Conservation (phyloP, 768 basidiomycete species). For the Hericium alpestre region DNA sequence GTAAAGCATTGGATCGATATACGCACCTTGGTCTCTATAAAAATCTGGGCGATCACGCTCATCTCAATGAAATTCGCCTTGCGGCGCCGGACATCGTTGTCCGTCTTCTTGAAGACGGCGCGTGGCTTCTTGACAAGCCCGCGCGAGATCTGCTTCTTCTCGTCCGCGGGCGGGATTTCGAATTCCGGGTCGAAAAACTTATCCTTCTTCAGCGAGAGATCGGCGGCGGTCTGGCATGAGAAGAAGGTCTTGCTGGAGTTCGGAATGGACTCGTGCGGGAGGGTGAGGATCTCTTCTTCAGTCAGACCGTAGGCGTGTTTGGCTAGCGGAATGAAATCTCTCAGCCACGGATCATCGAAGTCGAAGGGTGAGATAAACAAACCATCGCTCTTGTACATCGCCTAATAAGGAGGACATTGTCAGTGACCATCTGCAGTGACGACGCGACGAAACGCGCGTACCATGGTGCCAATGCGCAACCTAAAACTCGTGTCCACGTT, state of each 20-base stretch:
- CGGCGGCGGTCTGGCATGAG: background rate
- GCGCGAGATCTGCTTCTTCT: background rate
- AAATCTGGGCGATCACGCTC: no score
- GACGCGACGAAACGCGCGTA: background rate
- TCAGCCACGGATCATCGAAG: background rate
- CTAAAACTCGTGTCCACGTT: background rate
- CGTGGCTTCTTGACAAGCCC: background rate
- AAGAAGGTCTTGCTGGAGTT: conserved; percentile 1
- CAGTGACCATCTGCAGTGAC: background rate
- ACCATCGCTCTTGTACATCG: background rate
- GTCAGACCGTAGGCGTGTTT: background rate
- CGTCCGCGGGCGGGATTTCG: background rate
- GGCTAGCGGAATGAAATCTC: background rate
- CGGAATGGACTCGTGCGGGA: conserved; percentile 1
- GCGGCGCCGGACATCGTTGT: background rate
- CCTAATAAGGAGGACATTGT: background rate
- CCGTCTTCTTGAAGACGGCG: background rate
- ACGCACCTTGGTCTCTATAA: no score
- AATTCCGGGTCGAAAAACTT: background rate
- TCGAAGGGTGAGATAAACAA: background rate
- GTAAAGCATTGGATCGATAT: no score
- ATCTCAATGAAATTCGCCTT: background rate
- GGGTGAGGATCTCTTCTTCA: background rate
- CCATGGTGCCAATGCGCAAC: background rate
- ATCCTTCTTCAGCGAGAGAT: background rate